phyloP scores from a whole-genome alignment of 345 rosid species.

The Citrus reticulata region DNA sequence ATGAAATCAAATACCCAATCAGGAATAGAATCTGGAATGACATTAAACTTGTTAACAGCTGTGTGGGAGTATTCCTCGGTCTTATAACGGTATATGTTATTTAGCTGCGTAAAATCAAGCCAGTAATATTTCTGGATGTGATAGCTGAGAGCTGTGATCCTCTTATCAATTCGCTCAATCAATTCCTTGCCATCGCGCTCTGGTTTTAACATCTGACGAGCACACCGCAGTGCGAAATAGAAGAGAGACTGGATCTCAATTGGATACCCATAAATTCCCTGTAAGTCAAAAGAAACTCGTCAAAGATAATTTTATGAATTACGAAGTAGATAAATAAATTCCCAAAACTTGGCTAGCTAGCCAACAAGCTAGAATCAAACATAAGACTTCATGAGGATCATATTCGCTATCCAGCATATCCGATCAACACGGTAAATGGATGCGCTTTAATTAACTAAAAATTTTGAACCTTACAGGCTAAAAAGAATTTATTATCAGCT shows the following conservation, averaged over 20 bases:
- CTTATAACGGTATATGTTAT: slow-evolving; percentile 52
- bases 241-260: slow-evolving; percentile 62
- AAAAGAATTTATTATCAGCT: not conserved
- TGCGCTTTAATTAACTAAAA: not conserved
- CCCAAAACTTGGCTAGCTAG: not conserved
- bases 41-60: slow-evolving; percentile 51
- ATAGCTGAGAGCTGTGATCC: slow-evolving; percentile 45
- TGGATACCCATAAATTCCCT: slow-evolving; percentile 49
- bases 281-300: slow-evolving; percentile 1
- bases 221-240: slow-evolving; percentile 55
- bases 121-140: slow-evolving; percentile 50
- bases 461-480: not conserved
- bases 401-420: not conserved
- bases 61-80: slow-evolving; percentile 60
- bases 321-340: not conserved
- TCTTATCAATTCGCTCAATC: slow-evolving; percentile 43
- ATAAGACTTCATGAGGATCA: not conserved
- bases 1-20: slow-evolving; percentile 56
- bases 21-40: slow-evolving; percentile 51
- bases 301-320: not conserved
- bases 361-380: not conserved
- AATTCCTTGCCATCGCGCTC: slow-evolving; percentile 52
- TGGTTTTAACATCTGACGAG: slow-evolving; percentile 49
- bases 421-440: not conserved
- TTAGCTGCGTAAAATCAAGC: slow-evolving; percentile 46